Conservation (phyloP, 345 rosid genomes). For the Rhizophora mangle region DNA sequence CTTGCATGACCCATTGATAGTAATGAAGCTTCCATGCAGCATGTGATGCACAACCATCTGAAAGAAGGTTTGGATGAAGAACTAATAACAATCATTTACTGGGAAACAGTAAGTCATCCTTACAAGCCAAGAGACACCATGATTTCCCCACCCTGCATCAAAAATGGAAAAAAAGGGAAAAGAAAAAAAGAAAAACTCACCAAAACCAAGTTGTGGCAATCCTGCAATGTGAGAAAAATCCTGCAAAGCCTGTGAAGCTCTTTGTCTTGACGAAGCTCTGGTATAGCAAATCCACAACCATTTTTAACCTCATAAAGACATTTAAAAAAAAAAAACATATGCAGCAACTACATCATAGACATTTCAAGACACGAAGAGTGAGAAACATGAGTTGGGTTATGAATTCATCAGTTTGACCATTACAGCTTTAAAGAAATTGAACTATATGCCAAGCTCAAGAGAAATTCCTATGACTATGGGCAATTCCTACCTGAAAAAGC, state of each 20-base stretch:
- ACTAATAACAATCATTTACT: not conserved
- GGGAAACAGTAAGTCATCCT: conserved; percentile 6
- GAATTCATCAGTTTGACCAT: no score
- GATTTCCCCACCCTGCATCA: not conserved
- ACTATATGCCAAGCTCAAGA: not conserved
- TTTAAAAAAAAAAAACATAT: no score
- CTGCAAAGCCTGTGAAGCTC: conserved; percentile 72
- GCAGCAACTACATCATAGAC: no score
- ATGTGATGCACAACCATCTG: conserved; percentile 53
- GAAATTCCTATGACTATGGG: not conserved
- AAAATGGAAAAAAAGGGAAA: not conserved
- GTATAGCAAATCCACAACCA: not conserved
- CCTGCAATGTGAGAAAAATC: conserved; percentile 67
- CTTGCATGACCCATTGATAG: conserved; percentile 98
- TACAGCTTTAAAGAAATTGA: no score
- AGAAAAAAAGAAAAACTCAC: conserved; percentile 41
- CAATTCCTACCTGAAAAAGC: conserved; percentile 73
- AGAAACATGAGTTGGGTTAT: no score
- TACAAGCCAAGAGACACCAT: not conserved
- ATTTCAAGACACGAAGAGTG: no score
- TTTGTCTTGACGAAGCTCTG: conserved; percentile 93
- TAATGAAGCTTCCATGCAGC: conserved; percentile 90
- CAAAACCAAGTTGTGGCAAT: conserved; percentile 51
- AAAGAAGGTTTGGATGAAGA: conserved; percentile 7
- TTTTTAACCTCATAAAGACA: no score